Base-by-base conservation (phyloP, 495 filamentous ascomycete genomes). In the Podospora comata region DNA sequence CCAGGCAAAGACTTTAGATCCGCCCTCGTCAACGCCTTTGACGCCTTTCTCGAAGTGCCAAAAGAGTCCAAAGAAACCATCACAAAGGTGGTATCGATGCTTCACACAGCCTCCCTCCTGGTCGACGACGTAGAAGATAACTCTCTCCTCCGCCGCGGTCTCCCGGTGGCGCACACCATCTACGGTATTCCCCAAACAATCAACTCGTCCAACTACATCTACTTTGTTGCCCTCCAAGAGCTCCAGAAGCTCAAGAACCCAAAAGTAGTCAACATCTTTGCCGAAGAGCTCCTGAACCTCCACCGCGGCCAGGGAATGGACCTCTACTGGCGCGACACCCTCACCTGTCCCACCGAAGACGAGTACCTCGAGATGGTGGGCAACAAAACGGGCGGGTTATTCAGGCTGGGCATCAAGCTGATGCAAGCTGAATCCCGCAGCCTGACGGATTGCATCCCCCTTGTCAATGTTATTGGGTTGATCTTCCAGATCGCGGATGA, bases 301-400 rank as follows among this genome's bases (percentile, higher is more conserved):
- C 96, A 99, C 80, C 86, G 94, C 39, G 95, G 95, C 13, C 95
- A 99, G 74, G 95, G 95, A 54, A 96, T 98, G 91, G 95, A 99
- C 74, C 85, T 99, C 63, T 97, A 91, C 83, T 99, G 95, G 95
- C 86, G 95, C 15, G 95, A 98, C 79, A 93, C 92, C 5, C 83
- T 97, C 62, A 97, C 89, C 34, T 97, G 93, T 77, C 95, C 95
- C 30, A 93, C 87, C 59, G 94, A 98, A 79, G 93, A 97, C 69
- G 94, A 98, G 75, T 99, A 99, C 80, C 86, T 99, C 18, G 94
- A 98, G 78, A 99, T 99, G 95, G 96, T 99, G 56, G 88, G 89
- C 71, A 98, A 98, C 80, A 98, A 99, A 79, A 99, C 95, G 3
- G 95, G 95, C 28, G 95, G 95, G 2, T 85, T 99, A 9, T 98